Base-by-base conservation (phyloP, 1,139 yeast genomes). In the Diutina neorugosa region DNA sequence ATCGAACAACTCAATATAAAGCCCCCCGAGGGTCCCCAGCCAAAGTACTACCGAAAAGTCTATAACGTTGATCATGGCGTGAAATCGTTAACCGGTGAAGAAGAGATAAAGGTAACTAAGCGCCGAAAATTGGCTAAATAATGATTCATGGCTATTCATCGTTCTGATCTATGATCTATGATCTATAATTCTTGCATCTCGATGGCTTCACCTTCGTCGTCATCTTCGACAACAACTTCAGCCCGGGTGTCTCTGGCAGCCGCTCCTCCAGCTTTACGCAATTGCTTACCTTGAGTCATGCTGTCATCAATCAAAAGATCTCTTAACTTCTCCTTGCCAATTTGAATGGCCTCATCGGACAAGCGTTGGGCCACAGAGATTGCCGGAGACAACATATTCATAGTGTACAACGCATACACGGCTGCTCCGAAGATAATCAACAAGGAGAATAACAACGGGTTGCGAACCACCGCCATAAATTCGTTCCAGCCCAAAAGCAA, bases 401-500 rank as follows among this genome's bases (percentile, higher is more conserved):
- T 74, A 53, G 78, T 77, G 64, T 87, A 86, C 58, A 90, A 77
- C 53, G 85, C 76, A 63, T 85, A 89, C 2, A 78, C 65, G 1
- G 80, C 85, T 0, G 86, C 89, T 1, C 78, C 80, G 1, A 74
- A 46, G 2, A 86, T 59, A 52, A 90, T 62, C 11, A 80, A 58
- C 53, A 84, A 69, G 19, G 89, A 71, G 61, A 90, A 83, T 60
- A 85, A 76, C 23, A 86, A 63, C 31, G 98, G 98, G 65, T 88
- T 91, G 57, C 95, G 78, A 52, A 93, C 63, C 21, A 93, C 81
- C 8, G 95, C 86, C 86, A 90, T 80, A 61, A 93, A 86, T 72
- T 94, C 98, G 67, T 91, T 91, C 97, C 97, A 93, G 14, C 98
- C 98, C 37, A 93, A 73, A 7, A 87, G 81, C 2, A 86, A 67